Evolutionary conservation across 805 yeast genomes (phyloP).

Genomic region (Hanseniaspora vineae): DNA sequence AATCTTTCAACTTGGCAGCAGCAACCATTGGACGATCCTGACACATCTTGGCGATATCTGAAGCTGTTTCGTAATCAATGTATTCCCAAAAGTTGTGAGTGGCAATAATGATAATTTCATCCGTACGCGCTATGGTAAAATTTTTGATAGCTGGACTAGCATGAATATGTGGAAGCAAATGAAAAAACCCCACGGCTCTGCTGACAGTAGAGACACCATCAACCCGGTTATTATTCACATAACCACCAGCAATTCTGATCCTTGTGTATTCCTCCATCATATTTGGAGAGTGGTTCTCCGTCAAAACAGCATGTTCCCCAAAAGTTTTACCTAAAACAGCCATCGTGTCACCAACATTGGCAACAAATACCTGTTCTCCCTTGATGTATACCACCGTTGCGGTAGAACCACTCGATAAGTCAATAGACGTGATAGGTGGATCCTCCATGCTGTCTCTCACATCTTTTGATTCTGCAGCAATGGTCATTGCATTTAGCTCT

Average conservation of each 20-base stretch:
- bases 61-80: constrained; percentile 72
- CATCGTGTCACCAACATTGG: constrained; percentile 85
- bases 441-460: too few species aligned
- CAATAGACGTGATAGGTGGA: constrained; percentile 38
- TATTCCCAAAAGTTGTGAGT: constrained; percentile 77
- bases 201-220: constrained; percentile 78
- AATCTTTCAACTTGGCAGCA: constrained; percentile 86
- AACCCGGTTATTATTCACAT: constrained; percentile 71
- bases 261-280: constrained; percentile 67
- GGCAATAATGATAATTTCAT: constrained; percentile 76
- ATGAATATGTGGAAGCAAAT: constrained; percentile 74
- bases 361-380: constrained; percentile 59
- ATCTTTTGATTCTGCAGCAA: constrained; percentile 18
- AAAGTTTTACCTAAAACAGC: constrained; percentile 66
- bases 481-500: constrained; percentile 47
- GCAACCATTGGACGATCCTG: constrained; percentile 78
- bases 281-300: constrained; percentile 77
- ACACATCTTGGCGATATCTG: constrained; percentile 76
- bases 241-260: constrained; percentile 85
- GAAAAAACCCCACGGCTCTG: constrained; percentile 85
- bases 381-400: constrained; percentile 70
- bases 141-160: constrained; percentile 74
- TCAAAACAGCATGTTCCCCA: constrained; percentile 65
- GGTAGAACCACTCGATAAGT: constrained; percentile 71
- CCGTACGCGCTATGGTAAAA: constrained; percentile 47